Evolutionary conservation across 805 yeast species (phyloP).

Genomic region (Lipomyces kockii): DNA sequence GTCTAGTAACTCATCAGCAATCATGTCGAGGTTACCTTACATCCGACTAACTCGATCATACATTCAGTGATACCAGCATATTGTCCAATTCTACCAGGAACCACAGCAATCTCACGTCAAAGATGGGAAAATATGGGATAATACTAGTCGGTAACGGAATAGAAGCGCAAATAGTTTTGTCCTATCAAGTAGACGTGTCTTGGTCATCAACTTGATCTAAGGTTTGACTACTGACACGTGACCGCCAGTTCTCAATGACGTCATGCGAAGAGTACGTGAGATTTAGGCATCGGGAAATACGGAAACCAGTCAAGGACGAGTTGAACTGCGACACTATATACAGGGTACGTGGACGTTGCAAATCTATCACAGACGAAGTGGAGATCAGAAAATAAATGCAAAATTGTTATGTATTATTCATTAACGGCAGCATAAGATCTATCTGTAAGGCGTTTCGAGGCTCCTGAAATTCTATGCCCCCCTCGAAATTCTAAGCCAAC

Average conservation of each 20-base stretch:
- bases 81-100: neutral
- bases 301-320: too few relatives aligned
- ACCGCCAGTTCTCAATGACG: neutral
- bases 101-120: neutral
- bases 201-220: neutral
- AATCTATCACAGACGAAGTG: too few relatives aligned
- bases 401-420: too few relatives aligned
- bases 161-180: neutral
- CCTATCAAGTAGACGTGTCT: neutral
- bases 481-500: neutral
- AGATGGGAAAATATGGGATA: neutral
- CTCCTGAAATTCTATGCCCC: too few relatives aligned
- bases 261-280: neutral
- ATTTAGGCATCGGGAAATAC: too few relatives aligned
- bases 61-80: neutral
- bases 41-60: neutral
- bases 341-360: too few relatives aligned
- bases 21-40: neutral
- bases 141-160: too few relatives aligned
- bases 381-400: too few relatives aligned
- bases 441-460: too few relatives aligned
- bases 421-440: too few relatives aligned
- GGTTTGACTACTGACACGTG: neutral
- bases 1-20: conserved; percentile 49
- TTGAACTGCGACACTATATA: too few relatives aligned